These are phyloP conservation scores for Calonectria leucothoes DNA, from an alignment of 2,329 filamentous ascomycete species.

Conservation along the genomic window DNA sequence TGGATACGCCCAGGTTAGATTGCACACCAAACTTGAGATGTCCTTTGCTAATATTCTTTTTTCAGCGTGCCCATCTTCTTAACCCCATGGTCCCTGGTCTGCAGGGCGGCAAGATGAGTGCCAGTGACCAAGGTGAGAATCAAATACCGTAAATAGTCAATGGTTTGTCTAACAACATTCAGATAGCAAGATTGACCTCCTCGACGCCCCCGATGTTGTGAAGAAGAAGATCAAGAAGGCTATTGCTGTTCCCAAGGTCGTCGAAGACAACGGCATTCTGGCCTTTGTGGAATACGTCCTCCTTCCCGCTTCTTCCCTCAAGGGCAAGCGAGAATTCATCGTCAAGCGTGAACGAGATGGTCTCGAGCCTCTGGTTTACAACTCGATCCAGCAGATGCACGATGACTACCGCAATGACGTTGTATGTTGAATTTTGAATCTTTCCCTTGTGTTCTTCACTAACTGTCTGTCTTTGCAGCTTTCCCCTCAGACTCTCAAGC, in stretches of 20 bases:
- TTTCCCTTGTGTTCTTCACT: neutral
- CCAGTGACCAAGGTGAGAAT: slow-evolving; percentile 71
- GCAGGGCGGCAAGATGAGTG: slow-evolving; percentile 86
- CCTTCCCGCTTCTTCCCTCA: slow-evolving; percentile 79
- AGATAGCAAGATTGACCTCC: slow-evolving; percentile 92
- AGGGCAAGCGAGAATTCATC: slow-evolving; percentile 70
- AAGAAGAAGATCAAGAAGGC: slow-evolving; percentile 90
- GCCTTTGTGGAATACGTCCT: slow-evolving; percentile 90
- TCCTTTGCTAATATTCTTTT: slow-evolving; percentile 18
- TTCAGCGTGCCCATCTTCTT: slow-evolving; percentile 52
- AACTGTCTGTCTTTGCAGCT: slow-evolving; percentile 54
- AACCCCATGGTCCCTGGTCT: slow-evolving; percentile 91
- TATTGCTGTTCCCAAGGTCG: slow-evolving; percentile 77
- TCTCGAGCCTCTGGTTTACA: slow-evolving; percentile 82
- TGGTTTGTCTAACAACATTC: slow-evolving; percentile 33
- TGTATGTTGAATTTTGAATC: slow-evolving; percentile 59
- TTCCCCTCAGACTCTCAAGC: slow-evolving; percentile 88
- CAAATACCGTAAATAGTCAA: neutral
- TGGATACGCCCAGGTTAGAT: slow-evolving; percentile 76
- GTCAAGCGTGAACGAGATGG: slow-evolving; percentile 75
- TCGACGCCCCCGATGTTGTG: slow-evolving; percentile 81
- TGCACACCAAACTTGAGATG: no score
- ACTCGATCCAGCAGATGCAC: slow-evolving; percentile 78
- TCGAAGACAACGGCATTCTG: slow-evolving; percentile 88
- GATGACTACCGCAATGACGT: slow-evolving; percentile 85